Conservation (phyloP, 352 stramenopile species). For the Elongisporangium prolatum region DNA sequence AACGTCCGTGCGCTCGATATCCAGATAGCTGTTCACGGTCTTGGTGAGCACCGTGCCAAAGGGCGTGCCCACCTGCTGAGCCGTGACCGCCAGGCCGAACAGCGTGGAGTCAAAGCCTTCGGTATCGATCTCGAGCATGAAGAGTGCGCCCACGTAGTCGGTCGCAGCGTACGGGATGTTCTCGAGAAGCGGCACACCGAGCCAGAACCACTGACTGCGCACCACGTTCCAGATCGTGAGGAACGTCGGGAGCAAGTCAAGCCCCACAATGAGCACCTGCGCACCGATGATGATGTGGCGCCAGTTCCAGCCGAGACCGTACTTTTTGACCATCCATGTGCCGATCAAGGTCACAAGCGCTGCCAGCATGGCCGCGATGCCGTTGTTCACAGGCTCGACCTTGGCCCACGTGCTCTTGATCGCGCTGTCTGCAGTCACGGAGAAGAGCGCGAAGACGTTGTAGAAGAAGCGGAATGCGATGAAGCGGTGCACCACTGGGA, state of each 20-base stretch:
- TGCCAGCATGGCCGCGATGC: constrained; percentile 44
- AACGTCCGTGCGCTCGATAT: constrained; percentile 42
- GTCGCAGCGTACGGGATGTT: constrained; percentile 33
- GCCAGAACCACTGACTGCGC: constrained; percentile 67
- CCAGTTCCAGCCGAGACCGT: constrained; percentile 52
- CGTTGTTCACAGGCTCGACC: constrained; percentile 58
- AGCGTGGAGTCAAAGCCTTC: constrained; percentile 49
- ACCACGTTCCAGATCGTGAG: constrained; percentile 65
- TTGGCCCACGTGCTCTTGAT: constrained; percentile 56
- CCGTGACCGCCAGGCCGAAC: constrained; percentile 38
- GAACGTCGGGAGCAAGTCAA: constrained; percentile 45
- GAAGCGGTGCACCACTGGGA: constrained; percentile 40
- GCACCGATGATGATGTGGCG: constrained; percentile 31
- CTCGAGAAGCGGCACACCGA: constrained; percentile 52
- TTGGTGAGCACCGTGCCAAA: constrained; percentile 59
- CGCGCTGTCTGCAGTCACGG: constrained; percentile 37
- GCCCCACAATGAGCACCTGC: constrained; percentile 37
- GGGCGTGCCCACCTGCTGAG: constrained; percentile 31
- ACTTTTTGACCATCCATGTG: constrained; percentile 27
- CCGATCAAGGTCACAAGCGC: constrained; percentile 36
- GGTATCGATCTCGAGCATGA: constrained; percentile 48
- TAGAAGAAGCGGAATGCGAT: constrained; percentile 55
- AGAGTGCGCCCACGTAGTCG: constrained; percentile 39
- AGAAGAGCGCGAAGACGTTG: constrained; percentile 42
- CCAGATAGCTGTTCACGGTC: constrained; percentile 46